Percentiles rank a stretch among this genome's conserved stretches.
Conservation (phyloP, 257 asterid genomes). For the Petunia secreta region DNA sequence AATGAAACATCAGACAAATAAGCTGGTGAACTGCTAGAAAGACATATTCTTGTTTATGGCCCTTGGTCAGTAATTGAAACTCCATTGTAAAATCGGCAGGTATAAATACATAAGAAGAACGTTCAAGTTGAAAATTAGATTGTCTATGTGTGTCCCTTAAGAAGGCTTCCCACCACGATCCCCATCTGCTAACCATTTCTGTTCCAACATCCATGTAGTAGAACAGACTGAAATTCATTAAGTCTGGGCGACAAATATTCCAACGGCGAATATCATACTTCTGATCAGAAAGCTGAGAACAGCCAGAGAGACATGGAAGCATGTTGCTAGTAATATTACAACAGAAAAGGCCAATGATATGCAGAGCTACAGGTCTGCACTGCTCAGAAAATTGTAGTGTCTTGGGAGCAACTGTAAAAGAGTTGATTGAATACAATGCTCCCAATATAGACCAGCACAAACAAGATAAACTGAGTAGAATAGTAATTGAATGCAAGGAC, state of each 20-base stretch:
- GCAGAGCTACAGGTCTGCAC: background rate
- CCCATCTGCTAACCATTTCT: background rate
- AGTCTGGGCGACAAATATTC: background rate
- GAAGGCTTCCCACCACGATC: background rate
- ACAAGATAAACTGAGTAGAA: background rate
- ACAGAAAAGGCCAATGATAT: background rate
- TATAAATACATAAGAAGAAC: background rate
- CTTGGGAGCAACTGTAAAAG: background rate
- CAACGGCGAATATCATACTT: background rate
- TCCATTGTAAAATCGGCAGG: background rate
- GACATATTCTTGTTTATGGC: background rate
- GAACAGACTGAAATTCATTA: background rate
- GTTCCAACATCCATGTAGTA: background rate
- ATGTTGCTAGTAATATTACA: background rate
- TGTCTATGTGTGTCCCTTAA: background rate
- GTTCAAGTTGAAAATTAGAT: background rate
- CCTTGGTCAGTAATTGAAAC: background rate
- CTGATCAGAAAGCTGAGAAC: background rate
- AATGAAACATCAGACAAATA: background rate
- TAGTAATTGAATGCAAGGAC: slow-evolving; percentile 10
- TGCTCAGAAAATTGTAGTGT: slow-evolving; percentile 2
- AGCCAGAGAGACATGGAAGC: background rate
- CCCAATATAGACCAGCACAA: slow-evolving; percentile 7
- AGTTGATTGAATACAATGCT: slow-evolving; percentile 5
- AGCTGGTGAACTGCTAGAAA: background rate